These are phyloP conservation scores for Blastocrithidia nonstop DNA, from an alignment of 208 protist genomes.

Conservation along the genomic window DNA sequence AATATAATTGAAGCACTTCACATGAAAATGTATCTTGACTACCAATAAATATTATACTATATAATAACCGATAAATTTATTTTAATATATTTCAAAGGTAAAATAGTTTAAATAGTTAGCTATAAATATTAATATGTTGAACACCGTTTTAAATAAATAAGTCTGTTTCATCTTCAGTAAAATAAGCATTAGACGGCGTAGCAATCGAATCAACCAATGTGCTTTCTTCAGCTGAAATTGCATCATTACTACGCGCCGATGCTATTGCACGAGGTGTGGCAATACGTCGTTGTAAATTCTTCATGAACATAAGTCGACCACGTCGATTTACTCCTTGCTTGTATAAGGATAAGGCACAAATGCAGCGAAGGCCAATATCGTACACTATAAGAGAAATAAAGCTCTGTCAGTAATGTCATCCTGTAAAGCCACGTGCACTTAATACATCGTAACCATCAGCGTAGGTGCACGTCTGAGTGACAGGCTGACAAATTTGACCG, in stretches of 20 bases:
- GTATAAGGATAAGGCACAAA: slow-evolving; percentile 38
- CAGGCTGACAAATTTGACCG: slow-evolving; percentile 34
- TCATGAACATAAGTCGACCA: slow-evolving; percentile 35
- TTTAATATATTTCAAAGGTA: no score
- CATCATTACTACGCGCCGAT: slow-evolving; percentile 34
- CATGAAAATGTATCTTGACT: no score
- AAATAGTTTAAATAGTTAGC: no score
- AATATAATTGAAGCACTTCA: no score
- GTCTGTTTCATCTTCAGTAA: no score
- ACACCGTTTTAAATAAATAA: no score
- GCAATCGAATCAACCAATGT: slow-evolving; percentile 35
- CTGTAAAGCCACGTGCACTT: slow-evolving; percentile 29
- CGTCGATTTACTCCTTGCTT: slow-evolving; percentile 32
- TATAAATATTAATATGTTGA: no score
- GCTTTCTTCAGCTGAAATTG: slow-evolving; percentile 16
- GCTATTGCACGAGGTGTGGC: slow-evolving; percentile 40
- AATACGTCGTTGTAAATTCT: slow-evolving; percentile 42
- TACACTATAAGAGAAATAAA: slow-evolving; percentile 51
- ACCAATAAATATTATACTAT: no score
- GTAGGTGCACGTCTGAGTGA: slow-evolving; percentile 29
- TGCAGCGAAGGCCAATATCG: slow-evolving; percentile 29
- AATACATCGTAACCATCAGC: slow-evolving; percentile 39
- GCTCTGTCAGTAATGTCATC: slow-evolving; percentile 52
- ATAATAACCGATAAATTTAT: no score
- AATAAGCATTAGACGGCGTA: slow-evolving; percentile 43